Base-by-base conservation (phyloP, 2,329 filamentous ascomycete species). In the Trichoderma citrinoviride region DNA sequence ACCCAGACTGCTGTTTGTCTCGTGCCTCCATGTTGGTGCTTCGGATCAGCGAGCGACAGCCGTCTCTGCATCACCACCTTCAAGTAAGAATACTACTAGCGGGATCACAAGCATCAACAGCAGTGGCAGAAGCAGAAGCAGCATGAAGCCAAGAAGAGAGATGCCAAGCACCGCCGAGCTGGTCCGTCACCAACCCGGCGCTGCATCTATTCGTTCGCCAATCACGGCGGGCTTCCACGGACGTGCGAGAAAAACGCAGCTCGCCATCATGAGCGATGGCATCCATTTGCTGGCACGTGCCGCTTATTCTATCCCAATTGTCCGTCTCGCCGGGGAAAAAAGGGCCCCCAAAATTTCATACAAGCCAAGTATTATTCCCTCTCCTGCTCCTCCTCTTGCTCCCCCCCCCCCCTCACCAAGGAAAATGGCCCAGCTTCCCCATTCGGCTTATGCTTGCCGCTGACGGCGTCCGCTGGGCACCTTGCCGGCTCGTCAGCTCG, bases 401-500 rank as follows among this genome's bases (percentile, higher is more conserved):
- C n/a, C n/a, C n/a, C 10, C 33, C 33, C 33, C 14, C 33, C 27
- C 33, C 33, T 37, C n/a, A n/a, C 33, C 33, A 12, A 37, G 33
- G n/a, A n/a, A 37, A 62, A 46, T 53, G 37, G 49, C 40, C 60
- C 33, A 54, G 60, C 60, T 62, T 62, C 60, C 60, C 46, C 60
- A 62, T 53, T 62, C 25, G 60, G 60, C 46, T 10, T 23, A n/a
- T 46, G 60, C 60, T 23, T 62, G 60, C 60, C 60, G 49, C 49
- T 62, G 60, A 53, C 49, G 37, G 49, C 44, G 47, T 25, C 47
- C n/a, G 23, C 17, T 61, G 37, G 33, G 46, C n/a, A 25, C 43
- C 44, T 25, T 25, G 46, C n/a, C 10, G 46, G n/a, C 37, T 33
- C 47, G 55, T n/a, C 55, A 25, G 41, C 55, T 47, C 5, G 25